phyloP scores from a whole-genome alignment of 225 moss, liverwort and hornwort genomes.

The Polytrichum commune region DNA sequence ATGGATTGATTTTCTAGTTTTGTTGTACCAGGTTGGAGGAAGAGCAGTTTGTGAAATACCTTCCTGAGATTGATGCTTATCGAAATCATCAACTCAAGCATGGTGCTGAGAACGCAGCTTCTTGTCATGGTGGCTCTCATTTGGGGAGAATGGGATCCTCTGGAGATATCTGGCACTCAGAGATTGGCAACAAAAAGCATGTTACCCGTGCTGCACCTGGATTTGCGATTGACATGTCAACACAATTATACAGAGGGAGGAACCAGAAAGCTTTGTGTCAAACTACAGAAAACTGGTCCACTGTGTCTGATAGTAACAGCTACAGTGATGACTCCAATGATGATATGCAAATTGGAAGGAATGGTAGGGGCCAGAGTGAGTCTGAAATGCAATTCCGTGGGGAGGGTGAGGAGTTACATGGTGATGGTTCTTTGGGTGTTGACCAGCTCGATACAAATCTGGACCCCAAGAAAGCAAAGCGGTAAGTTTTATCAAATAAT shows the following conservation, averaged over 20 bases:
- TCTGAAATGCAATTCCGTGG: conserved; percentile 70
- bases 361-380: conserved; percentile 60
- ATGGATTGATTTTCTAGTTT: neutral
- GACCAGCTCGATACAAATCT: conserved; percentile 63
- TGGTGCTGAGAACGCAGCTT: conserved; percentile 19
- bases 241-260: conserved; percentile 8
- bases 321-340: conserved; percentile 93
- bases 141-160: conserved; percentile 36
- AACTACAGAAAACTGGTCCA: conserved; percentile 79
- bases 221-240: conserved; percentile 10
- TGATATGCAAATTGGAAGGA: conserved; percentile 42
- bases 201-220: conserved; percentile 7
- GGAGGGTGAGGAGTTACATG: conserved; percentile 58
- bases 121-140: conserved; percentile 10
- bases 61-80: conserved; percentile 56
- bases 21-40: conserved; percentile 36
- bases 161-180: conserved; percentile 52
- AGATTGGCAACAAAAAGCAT: conserved; percentile 41
- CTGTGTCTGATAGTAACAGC: conserved; percentile 94
- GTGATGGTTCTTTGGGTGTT: conserved; percentile 32
- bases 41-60: conserved; percentile 67
- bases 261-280: conserved; percentile 26
- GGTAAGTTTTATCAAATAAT: conserved; percentile 32
- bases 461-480: conserved; percentile 94
- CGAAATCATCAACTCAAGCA: conserved; percentile 26